phyloP scores from a whole-genome alignment of 148 eudicot genomes.

The Drosera capensis region DNA sequence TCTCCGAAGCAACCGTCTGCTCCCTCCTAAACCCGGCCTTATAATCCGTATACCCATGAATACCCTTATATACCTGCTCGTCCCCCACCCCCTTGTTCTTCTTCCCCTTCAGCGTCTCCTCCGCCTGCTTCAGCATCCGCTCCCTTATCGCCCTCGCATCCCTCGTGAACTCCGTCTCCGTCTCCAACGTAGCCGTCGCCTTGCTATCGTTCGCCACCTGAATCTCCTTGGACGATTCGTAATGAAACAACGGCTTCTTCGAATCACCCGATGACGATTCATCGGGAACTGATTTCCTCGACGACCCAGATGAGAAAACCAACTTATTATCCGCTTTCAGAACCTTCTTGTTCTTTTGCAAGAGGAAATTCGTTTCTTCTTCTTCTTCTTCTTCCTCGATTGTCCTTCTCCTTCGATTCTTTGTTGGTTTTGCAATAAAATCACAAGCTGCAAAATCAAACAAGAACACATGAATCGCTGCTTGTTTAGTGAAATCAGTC shows the following conservation, averaged over 20 bases:
- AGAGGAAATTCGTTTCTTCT: slow-evolving; percentile 20
- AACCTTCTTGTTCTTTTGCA: slow-evolving; percentile 28
- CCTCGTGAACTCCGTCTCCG: slow-evolving; percentile 69
- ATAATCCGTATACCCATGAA: slow-evolving; percentile 18
- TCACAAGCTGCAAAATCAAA: slow-evolving; percentile 39
- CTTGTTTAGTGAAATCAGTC: too few species aligned
- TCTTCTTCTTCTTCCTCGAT: slow-evolving; percentile 31
- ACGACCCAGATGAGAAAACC: slow-evolving; percentile 43
- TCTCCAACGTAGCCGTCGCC: slow-evolving; percentile 91
- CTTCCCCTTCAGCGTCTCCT: slow-evolving; percentile 54
- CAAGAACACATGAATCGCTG: too few species aligned
- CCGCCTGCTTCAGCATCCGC: slow-evolving; percentile 72
- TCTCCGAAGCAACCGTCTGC: slow-evolving; percentile 38
- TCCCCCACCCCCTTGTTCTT: slow-evolving; percentile 33
- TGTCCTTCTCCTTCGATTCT: slow-evolving; percentile 62
- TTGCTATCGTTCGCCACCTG: slow-evolving; percentile 68
- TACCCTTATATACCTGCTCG: slow-evolving; percentile 68
- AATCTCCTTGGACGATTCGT: slow-evolving; percentile 66
- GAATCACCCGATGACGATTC: slow-evolving; percentile 29
- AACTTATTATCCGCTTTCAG: slow-evolving; percentile 35
- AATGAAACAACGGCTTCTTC: slow-evolving; percentile 34
- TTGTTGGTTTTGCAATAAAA: slow-evolving; percentile 64
- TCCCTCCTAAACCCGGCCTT: slow-evolving; percentile 85
- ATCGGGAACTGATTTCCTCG: slow-evolving; percentile 15
- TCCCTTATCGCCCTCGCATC: slow-evolving; percentile 83